phyloP scores from a whole-genome alignment of 345 rosid species.

The Eucalyptus leucophloia region DNA sequence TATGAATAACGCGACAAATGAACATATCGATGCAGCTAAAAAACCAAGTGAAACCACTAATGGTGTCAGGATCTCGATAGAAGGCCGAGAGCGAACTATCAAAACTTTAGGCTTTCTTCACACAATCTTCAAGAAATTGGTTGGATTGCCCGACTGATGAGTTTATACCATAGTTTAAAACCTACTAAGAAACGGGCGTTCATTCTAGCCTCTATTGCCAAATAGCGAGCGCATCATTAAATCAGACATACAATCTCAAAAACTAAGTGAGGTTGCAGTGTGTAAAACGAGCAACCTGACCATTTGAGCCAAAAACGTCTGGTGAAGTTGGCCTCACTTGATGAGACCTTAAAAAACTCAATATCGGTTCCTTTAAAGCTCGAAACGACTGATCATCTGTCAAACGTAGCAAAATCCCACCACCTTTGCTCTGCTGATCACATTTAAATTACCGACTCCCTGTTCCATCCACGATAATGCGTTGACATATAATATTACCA shows the following conservation, averaged over 20 bases:
- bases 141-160: background rate
- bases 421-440: background rate
- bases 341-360: background rate
- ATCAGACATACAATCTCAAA: background rate
- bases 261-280: background rate
- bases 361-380: background rate
- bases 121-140: background rate
- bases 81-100: background rate
- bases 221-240: background rate
- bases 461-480: background rate
- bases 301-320: background rate
- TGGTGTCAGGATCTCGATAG: background rate
- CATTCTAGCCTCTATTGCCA: background rate
- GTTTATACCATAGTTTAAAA: background rate
- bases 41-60: background rate
- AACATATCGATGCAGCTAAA: background rate
- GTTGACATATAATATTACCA: background rate
- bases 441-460: background rate
- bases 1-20: background rate
- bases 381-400: background rate
- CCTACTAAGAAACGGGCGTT: background rate
- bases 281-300: background rate
- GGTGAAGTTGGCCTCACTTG: background rate
- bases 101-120: background rate
- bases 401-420: background rate